Base-by-base conservation (phyloP, 2,329 filamentous ascomycete species). In the Chlorencoelia australis region DNA sequence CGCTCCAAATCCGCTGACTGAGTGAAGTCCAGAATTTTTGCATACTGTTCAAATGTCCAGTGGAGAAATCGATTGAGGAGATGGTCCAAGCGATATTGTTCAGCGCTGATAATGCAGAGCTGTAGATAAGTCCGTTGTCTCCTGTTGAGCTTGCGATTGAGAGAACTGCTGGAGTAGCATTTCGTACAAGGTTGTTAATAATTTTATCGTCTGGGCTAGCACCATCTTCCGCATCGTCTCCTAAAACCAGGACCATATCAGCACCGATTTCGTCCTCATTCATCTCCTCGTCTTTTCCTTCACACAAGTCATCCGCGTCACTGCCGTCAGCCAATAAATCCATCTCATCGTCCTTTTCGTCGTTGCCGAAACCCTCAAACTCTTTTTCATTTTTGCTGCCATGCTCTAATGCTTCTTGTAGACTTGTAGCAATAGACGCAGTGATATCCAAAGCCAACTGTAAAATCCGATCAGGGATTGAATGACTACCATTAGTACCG, bases 81-180 rank as follows among this genome's bases (percentile, higher is more conserved):
- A 79, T 62, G 8, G 75, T 77, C 75, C 78, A 82, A 35, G 76
- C 65, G 35, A 81, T 71, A 57, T 82, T 82, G 62, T 73, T 79
- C 40, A 82, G 64, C 11, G 74, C 68, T 2, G 72, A 69, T 16
- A 82, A 58, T 13, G 76, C 70, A 45, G 69, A 66, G 14, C 57
- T 56, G 43, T 71, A 71, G 26, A 79, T 59, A 5, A 61, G 52
- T 9, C 64, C 53, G 11, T 59, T 51, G 19, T 66, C 62, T 25
- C 24, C 11, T 11, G 24, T 31, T 7, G 28, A 32, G 11, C 37
- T 33, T n/a, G 47, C 44, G 26, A 57, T 30, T 13, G 22, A 9
- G 10, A 58, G 37, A 7, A 58, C 40, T 25, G 36, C 39, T 8
- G 56, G 55, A n/a, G 50, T 40, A 19, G 52, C 55, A n/a, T 41